Base-by-base conservation (phyloP, 208 protist genomes). In the Phytomonas francai region DNA sequence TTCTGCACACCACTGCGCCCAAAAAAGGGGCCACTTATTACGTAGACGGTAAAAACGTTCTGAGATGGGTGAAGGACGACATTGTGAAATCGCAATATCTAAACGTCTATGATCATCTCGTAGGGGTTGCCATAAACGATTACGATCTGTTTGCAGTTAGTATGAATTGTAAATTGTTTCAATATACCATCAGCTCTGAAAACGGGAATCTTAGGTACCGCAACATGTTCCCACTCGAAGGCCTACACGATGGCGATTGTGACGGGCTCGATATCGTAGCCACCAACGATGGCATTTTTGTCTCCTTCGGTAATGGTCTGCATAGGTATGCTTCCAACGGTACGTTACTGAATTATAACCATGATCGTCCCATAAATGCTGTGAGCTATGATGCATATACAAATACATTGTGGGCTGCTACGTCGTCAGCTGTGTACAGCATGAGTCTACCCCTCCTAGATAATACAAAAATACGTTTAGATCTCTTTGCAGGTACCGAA, bases 401-500 rank as follows among this genome's bases (percentile, higher is more conserved):
- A 25, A 54, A 54, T 25, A 54, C 45, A 25, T 54, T 54, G 45
- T 54, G 45, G 45, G 76, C 69, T 2, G 69, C 68, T 11, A 76
- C 70, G 3, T 42, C 6, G 33, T 70, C 51, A 19, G 67, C 70
- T 29, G 25, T 87, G 9, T 75, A 77, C 56, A 60, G 56, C 60
- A 51, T 92, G 32, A 64, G 71, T 33, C 0, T 66, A 19, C 3
- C 25, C 30, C 14, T 16, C 9, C 30, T 62, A 2, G 8, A 67
- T 22, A 63, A 33, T 31, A 57, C 59, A 3, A 67, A 31, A 22
- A 31, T 83, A 28, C 71, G 57, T 4, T n/a, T 58, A n/a, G 74
- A 56, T n/a, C 60, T 67, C 56, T 63, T 81, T 54, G 60, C 69
- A 7, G 82, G 82, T 28, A 73, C 36, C 54, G 65, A 67, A 14